These are phyloP conservation scores for Massarina eburnea DNA, from an alignment of 2,329 filamentous ascomycete genomes.

Conservation along the genomic window DNA sequence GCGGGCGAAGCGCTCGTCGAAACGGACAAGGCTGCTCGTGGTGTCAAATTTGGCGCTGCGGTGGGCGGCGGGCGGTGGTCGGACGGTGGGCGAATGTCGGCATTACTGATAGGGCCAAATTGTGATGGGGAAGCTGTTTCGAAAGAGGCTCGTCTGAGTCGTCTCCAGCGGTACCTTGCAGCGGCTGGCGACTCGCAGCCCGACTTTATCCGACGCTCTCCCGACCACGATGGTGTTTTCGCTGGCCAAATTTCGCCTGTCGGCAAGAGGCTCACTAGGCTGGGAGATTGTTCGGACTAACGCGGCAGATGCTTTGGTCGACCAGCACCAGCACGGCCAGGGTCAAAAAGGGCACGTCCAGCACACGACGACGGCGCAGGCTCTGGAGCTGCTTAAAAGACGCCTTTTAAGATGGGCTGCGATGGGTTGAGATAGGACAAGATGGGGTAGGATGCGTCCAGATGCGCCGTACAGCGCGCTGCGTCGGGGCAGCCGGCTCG, in stretches of 20 bases:
- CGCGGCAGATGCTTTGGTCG: constrained; percentile 6
- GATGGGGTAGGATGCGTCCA: no score
- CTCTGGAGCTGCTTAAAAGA: no score
- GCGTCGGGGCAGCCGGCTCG: constrained; percentile 23
- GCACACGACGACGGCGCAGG: no score
- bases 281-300: constrained; percentile 10
- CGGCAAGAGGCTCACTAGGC: neutral
- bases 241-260: neutral
- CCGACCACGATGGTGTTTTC: neutral
- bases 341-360: no score
- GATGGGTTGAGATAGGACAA: neutral
- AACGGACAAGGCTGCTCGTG: neutral
- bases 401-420: neutral
- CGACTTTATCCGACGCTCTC: constrained; percentile 30
- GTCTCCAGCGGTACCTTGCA: constrained; percentile 12
- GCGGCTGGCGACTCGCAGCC: constrained; percentile 5
- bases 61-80: neutral
- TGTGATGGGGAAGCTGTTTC: constrained; percentile 1
- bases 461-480: no score
- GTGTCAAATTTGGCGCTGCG: neutral
- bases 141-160: constrained; percentile 1
- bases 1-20: neutral
- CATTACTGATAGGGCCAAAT: neutral
- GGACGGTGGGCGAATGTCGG: constrained; percentile 1
- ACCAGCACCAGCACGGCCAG: neutral